A percentile compares a stretch with the other conserved stretches of the same genome.
Evolutionary conservation across 2,329 filamentous ascomycete species (phyloP).

Genomic region (Paraphoma chrysanthemicola): DNA sequence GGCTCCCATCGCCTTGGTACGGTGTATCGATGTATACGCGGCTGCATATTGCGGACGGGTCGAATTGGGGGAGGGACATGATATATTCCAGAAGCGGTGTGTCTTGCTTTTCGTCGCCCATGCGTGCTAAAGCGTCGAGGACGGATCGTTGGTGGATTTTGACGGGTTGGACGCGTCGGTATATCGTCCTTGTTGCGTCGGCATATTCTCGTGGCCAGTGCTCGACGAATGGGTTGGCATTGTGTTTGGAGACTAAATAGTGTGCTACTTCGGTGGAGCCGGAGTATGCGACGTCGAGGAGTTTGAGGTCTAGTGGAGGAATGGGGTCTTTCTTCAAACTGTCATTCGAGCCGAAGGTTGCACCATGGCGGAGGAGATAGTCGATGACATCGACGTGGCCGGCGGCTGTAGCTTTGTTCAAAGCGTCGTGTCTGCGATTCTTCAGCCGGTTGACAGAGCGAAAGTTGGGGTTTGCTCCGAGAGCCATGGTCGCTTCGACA

Average conservation of each 20-base stretch:
- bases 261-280: not conserved
- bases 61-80: not conserved
- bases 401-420: slow-evolving; percentile 1
- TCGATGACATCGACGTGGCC: slow-evolving; percentile 2
- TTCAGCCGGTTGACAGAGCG: not conserved
- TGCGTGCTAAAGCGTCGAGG: not conserved
- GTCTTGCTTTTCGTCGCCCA: not conserved
- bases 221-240: slow-evolving; percentile 1
- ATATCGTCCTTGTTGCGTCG: not conserved
- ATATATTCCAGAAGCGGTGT: not conserved
- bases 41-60: not conserved
- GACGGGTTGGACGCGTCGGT: not conserved
- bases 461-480: slow-evolving; percentile 13
- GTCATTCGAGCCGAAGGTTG: not conserved
- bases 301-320: not conserved
- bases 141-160: not conserved
- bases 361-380: not conserved
- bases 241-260: not conserved
- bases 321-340: not conserved
- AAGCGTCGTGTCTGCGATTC: slow-evolving; percentile 1
- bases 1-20: not conserved
- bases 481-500: slow-evolving; percentile 14
- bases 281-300: not conserved
- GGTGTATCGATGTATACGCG: not conserved
- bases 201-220: slow-evolving; percentile 1